Base-by-base conservation (phyloP, 1,139 yeast genomes). In the Eremothecium coryli region DNA sequence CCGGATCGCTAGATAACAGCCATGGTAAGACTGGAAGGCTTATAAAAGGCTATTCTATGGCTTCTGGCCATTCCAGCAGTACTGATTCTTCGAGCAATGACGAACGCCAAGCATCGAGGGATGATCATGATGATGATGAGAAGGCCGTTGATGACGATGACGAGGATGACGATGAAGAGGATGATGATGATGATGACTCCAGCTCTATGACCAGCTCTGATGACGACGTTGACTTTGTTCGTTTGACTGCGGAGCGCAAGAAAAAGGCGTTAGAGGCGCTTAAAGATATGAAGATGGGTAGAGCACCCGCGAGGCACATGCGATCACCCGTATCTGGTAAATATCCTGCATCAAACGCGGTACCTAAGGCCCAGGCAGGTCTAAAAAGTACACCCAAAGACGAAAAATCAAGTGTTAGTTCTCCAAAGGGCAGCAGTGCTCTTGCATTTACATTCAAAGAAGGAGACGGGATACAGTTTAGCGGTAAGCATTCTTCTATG, bases 161-260 rank as follows among this genome's bases (percentile, higher is more conserved):
- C 33, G 57, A 53, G 14, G 52, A 48, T 8, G 64, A 62, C 4
- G 67, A 60, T 14, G 65, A 61, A 18, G 61, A 57, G 29, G 63
- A 58, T 20, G 61, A 61, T 12, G 49, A 42, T 13, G 60, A 58
- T 15, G 64, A 59, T 13, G 64, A 59, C 17, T 60, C 54, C 12
- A 21, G 55, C 55, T 6, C 38, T 4, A 41, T 39, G 16, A 69
- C 77, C 4, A 71, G 77, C 10, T 67, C 73, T 1, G 80, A 76
- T 43, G 86, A 78, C 45, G 75, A 75, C 23, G 74, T 78, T 3
- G 90, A 80, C 56, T 78, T 76, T 51, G 81, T 79, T 11, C 73
- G 71, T 53, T 59, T 79, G 40, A 81, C 81, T 29, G 82, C 78
- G 6, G 79, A 77, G 49, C 65, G 75, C 43, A 74, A 78, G 56